These are phyloP conservation scores for Globisporangium iwayamae DNA, from an alignment of 352 stramenopile species.

Conservation along the genomic window DNA sequence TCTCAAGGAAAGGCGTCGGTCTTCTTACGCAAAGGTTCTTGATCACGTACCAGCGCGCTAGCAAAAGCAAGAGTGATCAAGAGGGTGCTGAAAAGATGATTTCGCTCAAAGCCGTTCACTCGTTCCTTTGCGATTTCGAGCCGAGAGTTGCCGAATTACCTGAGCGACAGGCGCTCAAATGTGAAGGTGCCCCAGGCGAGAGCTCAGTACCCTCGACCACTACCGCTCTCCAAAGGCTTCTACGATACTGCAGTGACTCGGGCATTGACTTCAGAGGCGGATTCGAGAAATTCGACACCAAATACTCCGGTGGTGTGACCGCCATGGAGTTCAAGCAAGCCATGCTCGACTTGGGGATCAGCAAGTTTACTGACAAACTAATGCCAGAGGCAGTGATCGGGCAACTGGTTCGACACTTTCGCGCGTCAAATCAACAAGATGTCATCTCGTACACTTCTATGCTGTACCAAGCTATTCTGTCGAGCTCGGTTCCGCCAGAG, in stretches of 20 bases:
- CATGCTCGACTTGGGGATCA: conserved; percentile 36
- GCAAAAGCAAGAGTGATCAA: conserved; percentile 7
- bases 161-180: neutral
- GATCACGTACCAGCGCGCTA: conserved; percentile 7
- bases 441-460: conserved; percentile 38
- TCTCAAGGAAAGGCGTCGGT: conserved; percentile 33
- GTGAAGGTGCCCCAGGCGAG: neutral
- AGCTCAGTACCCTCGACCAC: conserved; percentile 1
- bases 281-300: conserved; percentile 45
- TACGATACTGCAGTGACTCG: conserved; percentile 29
- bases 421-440: conserved; percentile 22
- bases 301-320: conserved; percentile 38
- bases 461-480: conserved; percentile 21
- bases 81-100: conserved; percentile 17
- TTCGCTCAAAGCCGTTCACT: conserved; percentile 30
- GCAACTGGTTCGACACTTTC: conserved; percentile 54
- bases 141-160: neutral
- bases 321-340: conserved; percentile 55
- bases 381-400: conserved; percentile 40
- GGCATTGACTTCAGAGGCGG: conserved; percentile 46
- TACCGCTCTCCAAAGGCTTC: conserved; percentile 19
- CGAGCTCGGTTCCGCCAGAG: conserved; percentile 1
- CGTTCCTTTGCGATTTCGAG: conserved; percentile 21
- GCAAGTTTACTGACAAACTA: conserved; percentile 16
- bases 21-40: conserved; percentile 38